phyloP scores from a whole-genome alignment of 2,329 filamentous ascomycete species.

The Cephalotrichum gorgonifer region DNA sequence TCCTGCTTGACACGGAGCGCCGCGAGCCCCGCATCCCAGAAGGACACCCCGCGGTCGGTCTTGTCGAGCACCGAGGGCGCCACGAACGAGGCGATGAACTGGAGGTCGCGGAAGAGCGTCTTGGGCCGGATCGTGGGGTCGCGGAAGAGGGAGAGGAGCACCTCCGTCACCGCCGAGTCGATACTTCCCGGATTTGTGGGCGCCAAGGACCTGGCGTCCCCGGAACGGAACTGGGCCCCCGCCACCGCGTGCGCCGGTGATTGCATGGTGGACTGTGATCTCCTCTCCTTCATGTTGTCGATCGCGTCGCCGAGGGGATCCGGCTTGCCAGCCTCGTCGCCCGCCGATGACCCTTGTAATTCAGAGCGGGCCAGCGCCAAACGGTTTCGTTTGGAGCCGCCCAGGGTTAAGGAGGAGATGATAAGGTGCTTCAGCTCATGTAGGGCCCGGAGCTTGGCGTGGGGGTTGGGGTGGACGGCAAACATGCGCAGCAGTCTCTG shows the following conservation, averaged over 20 bases:
- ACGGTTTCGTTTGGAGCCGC: constrained; percentile 27
- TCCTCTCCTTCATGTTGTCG: constrained; percentile 58
- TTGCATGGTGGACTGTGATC: constrained; percentile 35
- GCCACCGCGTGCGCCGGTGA: constrained; percentile 1
- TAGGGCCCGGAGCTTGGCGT: constrained; percentile 72
- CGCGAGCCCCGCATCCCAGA: constrained; percentile 82
- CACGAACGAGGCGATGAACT: constrained; percentile 61
- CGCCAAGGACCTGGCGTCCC: constrained; percentile 6
- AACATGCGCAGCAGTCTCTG: constrained; percentile 74
- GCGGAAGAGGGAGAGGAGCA: constrained; percentile 57
- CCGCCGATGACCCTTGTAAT: constrained; percentile 13
- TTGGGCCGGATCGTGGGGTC: constrained; percentile 62
- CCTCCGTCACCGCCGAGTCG: constrained; percentile 54
- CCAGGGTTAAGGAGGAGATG: constrained; percentile 49
- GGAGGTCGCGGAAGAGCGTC: constrained; percentile 71
- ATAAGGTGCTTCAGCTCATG: constrained; percentile 78
- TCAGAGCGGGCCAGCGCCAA: constrained; percentile 22
- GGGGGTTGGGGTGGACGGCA: constrained; percentile 79
- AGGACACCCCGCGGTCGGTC: constrained; percentile 62
- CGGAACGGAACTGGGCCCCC: neutral
- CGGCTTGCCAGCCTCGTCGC: constrained; percentile 14
- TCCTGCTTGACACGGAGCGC: constrained; percentile 84
- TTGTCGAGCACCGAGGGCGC: constrained; percentile 49
- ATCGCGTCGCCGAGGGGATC: constrained; percentile 53
- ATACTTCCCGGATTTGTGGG: constrained; percentile 4